Evolutionary conservation across 225 moss, liverwort and hornwort species (phyloP).

Genomic region (Physcomitrellopsis africana): DNA sequence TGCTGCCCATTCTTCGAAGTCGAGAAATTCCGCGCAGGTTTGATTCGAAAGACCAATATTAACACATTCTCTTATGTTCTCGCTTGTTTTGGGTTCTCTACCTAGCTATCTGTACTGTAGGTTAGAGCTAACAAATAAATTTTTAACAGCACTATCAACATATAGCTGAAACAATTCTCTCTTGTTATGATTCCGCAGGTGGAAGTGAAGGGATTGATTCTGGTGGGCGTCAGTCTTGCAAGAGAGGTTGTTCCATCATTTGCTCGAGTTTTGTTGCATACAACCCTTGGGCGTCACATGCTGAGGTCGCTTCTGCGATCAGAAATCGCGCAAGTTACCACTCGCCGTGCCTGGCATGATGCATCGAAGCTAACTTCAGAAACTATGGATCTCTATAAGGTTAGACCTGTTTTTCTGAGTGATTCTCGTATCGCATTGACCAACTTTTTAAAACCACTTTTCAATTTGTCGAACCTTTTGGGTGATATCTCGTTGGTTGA

Average conservation of each 20-base stretch:
- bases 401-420: constrained; percentile 11
- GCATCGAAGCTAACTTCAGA: constrained; percentile 66
- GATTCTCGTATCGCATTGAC: background rate
- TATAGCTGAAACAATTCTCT: no score
- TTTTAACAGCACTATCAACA: no score
- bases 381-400: constrained; percentile 71
- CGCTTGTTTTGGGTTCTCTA: no score
- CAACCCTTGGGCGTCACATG: constrained; percentile 63
- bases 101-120: no score
- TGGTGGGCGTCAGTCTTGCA: constrained; percentile 57
- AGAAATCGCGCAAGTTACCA: constrained; percentile 66
- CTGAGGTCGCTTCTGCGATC: constrained; percentile 60
- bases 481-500: no score
- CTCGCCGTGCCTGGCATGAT: constrained; percentile 68
- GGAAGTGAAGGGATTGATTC: constrained; percentile 59
- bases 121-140: no score
- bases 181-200: constrained; percentile 32
- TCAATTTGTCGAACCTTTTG: no score
- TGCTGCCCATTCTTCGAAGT: constrained; percentile 54
- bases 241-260: constrained; percentile 61
- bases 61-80: no score
- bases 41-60: background rate
- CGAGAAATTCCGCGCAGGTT: constrained; percentile 53
- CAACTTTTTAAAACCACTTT: no score
- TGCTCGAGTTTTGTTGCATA: constrained; percentile 62